Evolutionary conservation across 768 basidiomycete genomes (phyloP), one percentile per base, ranked within the genome.

Genomic region (Serpula lacrymans): DNA sequence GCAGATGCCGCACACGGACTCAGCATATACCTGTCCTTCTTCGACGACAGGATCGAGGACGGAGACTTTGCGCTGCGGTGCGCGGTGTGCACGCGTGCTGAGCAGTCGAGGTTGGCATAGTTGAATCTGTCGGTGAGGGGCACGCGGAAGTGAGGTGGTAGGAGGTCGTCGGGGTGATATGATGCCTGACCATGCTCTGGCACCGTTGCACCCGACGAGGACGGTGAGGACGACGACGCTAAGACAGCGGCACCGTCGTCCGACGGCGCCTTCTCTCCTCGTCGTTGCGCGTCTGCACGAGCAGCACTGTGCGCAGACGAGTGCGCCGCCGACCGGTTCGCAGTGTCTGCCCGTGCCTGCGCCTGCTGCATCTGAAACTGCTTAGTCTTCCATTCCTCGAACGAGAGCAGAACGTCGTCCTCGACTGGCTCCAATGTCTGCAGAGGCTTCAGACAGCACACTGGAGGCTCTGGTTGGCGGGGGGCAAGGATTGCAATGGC

Each of bases 21-120:
- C 51, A 97, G 84, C 96, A 98, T 95, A 71, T 98, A 98, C 49
- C 82, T 70, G 62, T 98, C 95, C 58, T 84, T 86, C 64, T 92
- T 93, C 23, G 81, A 83, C 21, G 88, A 85, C 7, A 99, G 75
- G 40, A 99, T 88, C 1, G 88, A 77, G 0, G 84, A 79, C 0
- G 89, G 67, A 2, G 88, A 90, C 54, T 92, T 92, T 23, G 92
- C 85, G 2, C 76, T 75, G 21, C 78, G 75, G 58, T 95, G 92
- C 0, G 91, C 71, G 6, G 75, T 76, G 62, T 95, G 94, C 18
- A 98, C 83, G 11, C 91, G 84, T 2, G 95, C 94, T 1, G 90
- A 91, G 58, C 96, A 99, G 60, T 97, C 95, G 43, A 83, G 58
- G 37, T 80, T 82, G 29, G 96, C 96, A 53, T 95, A 98, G 63